Base-by-base conservation (phyloP, 1,284 basidiomycete species). In the Sanguinoderma infundibulare region DNA sequence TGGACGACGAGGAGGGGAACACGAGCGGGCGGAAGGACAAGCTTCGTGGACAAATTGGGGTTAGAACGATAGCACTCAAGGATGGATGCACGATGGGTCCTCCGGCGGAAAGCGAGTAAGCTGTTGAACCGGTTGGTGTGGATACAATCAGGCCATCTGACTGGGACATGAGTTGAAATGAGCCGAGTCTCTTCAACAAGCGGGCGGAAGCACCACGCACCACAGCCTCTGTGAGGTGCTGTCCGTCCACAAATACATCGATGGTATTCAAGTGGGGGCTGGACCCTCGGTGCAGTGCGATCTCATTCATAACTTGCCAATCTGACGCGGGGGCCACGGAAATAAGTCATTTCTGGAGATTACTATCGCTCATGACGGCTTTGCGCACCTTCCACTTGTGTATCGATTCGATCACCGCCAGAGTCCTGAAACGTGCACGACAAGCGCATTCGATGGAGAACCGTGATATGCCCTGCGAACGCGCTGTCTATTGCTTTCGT, bases 291-390 rank as follows among this genome's bases (percentile, higher is more conserved):
- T 98, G 97, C 24, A 98, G 80, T 10, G 95, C 89, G 57, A 98
- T 89, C 77, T 98, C 97, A 72, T 98, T 98, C 95, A 98, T 97
- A 36, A 98, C 95, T 76, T 98, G 96, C 87, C 94, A 94, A 65
- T 92, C 95, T 87, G 69, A 39, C 36, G 17, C n/a, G 20, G 34
- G 24, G 24, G 35, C 32, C 32, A 14, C 30, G 24, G 15, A 4
- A 20, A 17, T 28, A 32, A n/a, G 15, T 6, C 17, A 10, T 12
- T 17, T 9, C 30, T 10, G 30, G 46, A 20, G n/a, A 35, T 35
- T 35, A 14, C 34, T 20, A 17, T 20, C 17, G 15, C 32, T 12
- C 28, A 22, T 22, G 22, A 15, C 20, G 49, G 10, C 30, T 32
- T 40, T 24, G 32, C 81, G 35, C 55, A 89, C 89, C 87, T 71